A percentile compares a stretch with the other conserved stretches of the same genome.
These are phyloP conservation scores for Umbellularia californica DNA, from an alignment of 164 flowering plant genomes.

Conservation along the genomic window DNA sequence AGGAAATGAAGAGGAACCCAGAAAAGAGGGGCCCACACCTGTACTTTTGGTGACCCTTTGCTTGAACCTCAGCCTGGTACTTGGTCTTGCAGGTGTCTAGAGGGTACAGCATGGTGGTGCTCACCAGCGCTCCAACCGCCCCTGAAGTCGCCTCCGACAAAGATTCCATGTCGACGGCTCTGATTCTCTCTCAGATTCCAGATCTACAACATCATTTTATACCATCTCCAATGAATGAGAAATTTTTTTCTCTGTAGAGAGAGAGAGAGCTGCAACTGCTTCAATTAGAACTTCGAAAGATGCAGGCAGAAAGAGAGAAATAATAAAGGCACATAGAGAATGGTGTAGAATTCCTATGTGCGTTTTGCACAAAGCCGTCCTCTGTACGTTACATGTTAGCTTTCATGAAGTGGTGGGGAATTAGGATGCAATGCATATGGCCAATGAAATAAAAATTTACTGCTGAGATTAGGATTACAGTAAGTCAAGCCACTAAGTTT, in stretches of 20 bases:
- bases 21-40: conserved; percentile 21
- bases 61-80: conserved; percentile 48
- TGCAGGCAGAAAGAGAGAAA: neutral
- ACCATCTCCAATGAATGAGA: neutral
- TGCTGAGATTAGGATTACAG: too few relatives aligned
- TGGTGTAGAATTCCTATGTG: too few relatives aligned
- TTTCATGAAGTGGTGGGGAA: too few relatives aligned
- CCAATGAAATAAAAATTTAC: too few relatives aligned
- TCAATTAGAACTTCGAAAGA: neutral
- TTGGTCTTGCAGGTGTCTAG: conserved; percentile 55
- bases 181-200: neutral
- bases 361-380: too few relatives aligned
- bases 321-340: too few relatives aligned
- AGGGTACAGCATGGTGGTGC: conserved; percentile 50
- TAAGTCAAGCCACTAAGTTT: too few relatives aligned
- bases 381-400: too few relatives aligned
- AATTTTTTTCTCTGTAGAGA: neutral
- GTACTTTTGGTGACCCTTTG: conserved; percentile 32
- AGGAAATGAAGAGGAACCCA: neutral
- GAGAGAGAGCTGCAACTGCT: neutral
- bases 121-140: conserved; percentile 45
- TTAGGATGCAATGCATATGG: too few relatives aligned
- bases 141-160: conserved; percentile 51
- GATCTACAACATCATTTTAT: too few relatives aligned
- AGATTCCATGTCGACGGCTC: conserved; percentile 38